Evolutionary conservation across 495 filamentous ascomycete genomes (phyloP).

Genomic region (Cercophora sp.): DNA sequence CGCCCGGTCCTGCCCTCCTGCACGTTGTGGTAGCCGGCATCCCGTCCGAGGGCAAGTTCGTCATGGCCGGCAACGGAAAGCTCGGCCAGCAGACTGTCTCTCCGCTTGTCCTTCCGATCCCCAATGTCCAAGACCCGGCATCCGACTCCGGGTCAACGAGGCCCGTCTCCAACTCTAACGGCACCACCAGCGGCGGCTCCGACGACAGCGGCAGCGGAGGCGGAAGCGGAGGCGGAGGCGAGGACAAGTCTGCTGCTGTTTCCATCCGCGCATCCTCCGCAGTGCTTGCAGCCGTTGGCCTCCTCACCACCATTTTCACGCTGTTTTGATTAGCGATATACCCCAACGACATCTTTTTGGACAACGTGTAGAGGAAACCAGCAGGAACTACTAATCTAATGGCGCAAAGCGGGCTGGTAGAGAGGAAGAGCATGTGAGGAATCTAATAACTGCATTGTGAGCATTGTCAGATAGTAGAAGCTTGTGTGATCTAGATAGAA

Average conservation of each 20-base stretch:
- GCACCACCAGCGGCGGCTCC: background rate
- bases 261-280: background rate
- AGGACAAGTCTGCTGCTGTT: slow-evolving; percentile 1
- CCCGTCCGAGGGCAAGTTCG: slow-evolving; percentile 10
- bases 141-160: background rate
- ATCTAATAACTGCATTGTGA: too few species aligned
- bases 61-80: slow-evolving; percentile 8
- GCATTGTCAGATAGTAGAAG: too few species aligned
- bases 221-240: background rate
- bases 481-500: too few species aligned
- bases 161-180: slow-evolving; percentile 4
- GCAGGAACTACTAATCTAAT: too few species aligned
- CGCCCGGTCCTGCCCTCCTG: slow-evolving; percentile 8
- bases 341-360: too few species aligned
- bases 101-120: slow-evolving; percentile 1
- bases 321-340: slow-evolving; percentile 6
- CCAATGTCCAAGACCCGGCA: background rate
- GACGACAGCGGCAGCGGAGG: background rate
- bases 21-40: slow-evolving; percentile 8
- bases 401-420: too few species aligned
- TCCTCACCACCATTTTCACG: background rate
- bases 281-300: background rate
- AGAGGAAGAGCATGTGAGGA: too few species aligned
- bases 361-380: too few species aligned
- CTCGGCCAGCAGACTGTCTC: slow-evolving; percentile 1